Conservation (phyloP, 768 basidiomycete genomes). For the Serendipita sp. region DNA sequence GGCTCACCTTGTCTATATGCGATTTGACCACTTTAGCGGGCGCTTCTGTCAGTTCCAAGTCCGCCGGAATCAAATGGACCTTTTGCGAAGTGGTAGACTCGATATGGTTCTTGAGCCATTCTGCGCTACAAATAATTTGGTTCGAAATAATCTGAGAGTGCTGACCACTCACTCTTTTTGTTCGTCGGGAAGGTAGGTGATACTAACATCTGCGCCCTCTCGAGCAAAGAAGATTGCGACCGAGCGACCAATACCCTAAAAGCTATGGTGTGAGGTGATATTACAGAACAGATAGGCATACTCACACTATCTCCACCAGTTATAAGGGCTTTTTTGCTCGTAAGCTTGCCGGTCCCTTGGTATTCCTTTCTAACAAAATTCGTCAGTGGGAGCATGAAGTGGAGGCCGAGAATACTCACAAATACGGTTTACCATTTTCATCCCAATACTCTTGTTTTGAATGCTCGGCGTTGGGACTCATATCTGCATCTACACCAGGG, state of each 20-base stretch:
- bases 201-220: slow-evolving; percentile 26
- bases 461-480: slow-evolving; percentile 24
- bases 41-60: slow-evolving; percentile 27
- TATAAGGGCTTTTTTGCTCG: neutral
- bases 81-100: slow-evolving; percentile 25
- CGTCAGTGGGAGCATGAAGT: neutral
- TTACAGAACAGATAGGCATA: neutral
- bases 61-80: slow-evolving; percentile 19
- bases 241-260: slow-evolving; percentile 11
- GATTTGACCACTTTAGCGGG: slow-evolving; percentile 30
- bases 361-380: slow-evolving; percentile 23
- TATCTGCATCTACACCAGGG: slow-evolving; percentile 33
- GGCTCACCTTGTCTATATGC: slow-evolving; percentile 24
- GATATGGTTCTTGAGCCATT: slow-evolving; percentile 31
- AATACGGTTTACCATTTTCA: slow-evolving; percentile 31
- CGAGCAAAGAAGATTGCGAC: slow-evolving; percentile 19
- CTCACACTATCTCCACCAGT: neutral
- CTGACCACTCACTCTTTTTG: slow-evolving; percentile 22
- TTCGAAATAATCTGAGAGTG: no score
- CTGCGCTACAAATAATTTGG: slow-evolving; percentile 17
- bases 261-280: slow-evolving; percentile 14
- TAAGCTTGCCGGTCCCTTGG: slow-evolving; percentile 31
- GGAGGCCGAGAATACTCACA: slow-evolving; percentile 11
- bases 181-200: slow-evolving; percentile 38
- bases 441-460: slow-evolving; percentile 24